A percentile compares a stretch with the other conserved stretches of the same genome.
These are phyloP conservation scores for Dentipellis sp. DNA, from an alignment of 768 basidiomycete genomes.

Conservation along the genomic window DNA sequence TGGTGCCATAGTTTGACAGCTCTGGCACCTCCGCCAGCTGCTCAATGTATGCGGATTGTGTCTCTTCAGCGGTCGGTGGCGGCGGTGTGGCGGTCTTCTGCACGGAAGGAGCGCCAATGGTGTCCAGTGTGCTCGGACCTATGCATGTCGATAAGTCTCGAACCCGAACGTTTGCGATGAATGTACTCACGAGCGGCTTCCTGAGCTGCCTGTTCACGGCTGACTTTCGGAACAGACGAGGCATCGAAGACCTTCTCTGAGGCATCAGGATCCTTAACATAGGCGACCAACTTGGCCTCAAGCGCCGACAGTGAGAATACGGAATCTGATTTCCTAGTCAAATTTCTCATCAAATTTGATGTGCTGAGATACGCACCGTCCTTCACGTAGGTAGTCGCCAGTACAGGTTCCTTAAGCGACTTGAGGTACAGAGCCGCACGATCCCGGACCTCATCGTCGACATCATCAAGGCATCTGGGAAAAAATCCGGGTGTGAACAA, in stretches of 20 bases:
- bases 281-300: constrained; percentile 87
- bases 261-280: constrained; percentile 77
- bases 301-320: constrained; percentile 86
- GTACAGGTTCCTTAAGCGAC: constrained; percentile 65
- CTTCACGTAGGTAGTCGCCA: constrained; percentile 84
- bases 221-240: constrained; percentile 85
- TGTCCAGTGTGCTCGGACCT: constrained; percentile 85
- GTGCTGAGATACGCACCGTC: constrained; percentile 51
- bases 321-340: constrained; percentile 51
- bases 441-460: constrained; percentile 98
- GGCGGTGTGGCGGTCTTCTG: constrained; percentile 56
- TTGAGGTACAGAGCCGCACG: constrained; percentile 92
- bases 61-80: constrained; percentile 78
- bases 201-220: constrained; percentile 83
- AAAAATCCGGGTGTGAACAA: background rate
- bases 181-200: constrained; percentile 73
- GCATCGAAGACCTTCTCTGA: constrained; percentile 72
- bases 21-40: constrained; percentile 86
- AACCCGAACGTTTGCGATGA: background rate
- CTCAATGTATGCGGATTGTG: constrained; percentile 77
- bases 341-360: background rate
- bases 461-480: constrained; percentile 87
- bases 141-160: background rate
- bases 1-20: constrained; percentile 73
- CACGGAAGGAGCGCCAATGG: constrained; percentile 62